A percentile compares a stretch with the other conserved stretches of the same genome.
These are phyloP conservation scores for Pseudonitzschia pungens DNA, from an alignment of 108 stramenopile genomes.

Conservation along the genomic window DNA sequence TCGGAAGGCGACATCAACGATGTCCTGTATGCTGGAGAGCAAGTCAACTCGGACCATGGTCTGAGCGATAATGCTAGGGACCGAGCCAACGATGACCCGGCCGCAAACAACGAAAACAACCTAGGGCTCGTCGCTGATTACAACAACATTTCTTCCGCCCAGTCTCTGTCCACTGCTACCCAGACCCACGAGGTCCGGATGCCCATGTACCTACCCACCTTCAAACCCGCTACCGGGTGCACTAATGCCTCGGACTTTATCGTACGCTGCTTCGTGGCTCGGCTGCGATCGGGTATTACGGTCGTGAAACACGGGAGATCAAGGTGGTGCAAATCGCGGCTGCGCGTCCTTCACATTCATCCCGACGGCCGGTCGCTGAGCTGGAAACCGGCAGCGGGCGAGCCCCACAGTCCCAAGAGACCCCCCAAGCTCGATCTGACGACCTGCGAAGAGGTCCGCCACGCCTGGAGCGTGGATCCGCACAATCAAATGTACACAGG, in stretches of 20 bases:
- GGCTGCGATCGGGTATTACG: constrained; percentile 79
- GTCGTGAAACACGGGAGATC: constrained; percentile 88
- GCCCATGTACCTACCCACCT: constrained; percentile 87
- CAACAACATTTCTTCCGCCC: constrained; percentile 47
- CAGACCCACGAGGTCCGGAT: constrained; percentile 86
- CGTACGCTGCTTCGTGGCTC: constrained; percentile 89
- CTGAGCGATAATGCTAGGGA: constrained; percentile 11
- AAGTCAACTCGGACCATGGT: constrained; percentile 28
- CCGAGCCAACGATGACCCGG: constrained; percentile 15
- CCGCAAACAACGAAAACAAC: constrained; percentile 24
- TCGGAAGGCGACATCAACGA: constrained; percentile 29
- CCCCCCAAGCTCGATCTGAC: constrained; percentile 86
- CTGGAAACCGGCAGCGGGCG: constrained; percentile 88
- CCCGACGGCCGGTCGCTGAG: constrained; percentile 79
- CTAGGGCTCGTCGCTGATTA: constrained; percentile 22
- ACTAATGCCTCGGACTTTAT: constrained; percentile 92
- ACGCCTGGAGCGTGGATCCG: constrained; percentile 90
- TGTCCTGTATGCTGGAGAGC: constrained; percentile 28
- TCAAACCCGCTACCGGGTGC: constrained; percentile 89
- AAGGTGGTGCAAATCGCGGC: constrained; percentile 86
- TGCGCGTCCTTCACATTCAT: constrained; percentile 85
- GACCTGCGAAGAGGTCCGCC: constrained; percentile 82
- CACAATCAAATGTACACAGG: constrained; percentile 90
- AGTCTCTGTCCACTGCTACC: constrained; percentile 77
- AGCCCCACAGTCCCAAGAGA: constrained; percentile 66